Evolutionary conservation across 2,329 filamentous ascomycete genomes (phyloP).

Genomic region (Tolypocladium capitatum): DNA sequence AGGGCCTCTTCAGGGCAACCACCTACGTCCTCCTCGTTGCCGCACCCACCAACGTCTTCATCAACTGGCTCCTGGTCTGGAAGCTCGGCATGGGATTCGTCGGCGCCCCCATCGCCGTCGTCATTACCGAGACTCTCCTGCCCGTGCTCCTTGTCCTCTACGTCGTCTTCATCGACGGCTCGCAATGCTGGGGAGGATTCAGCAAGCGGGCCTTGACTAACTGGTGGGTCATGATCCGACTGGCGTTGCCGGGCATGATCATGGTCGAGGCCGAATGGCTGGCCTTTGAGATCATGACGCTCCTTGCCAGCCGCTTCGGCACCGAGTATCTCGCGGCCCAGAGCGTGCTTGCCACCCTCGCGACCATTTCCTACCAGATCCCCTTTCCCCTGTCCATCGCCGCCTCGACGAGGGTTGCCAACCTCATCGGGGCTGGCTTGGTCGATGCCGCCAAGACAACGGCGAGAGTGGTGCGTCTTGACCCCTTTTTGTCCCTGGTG

Average conservation of each 20-base stretch:
- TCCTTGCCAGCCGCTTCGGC: conserved; percentile 70
- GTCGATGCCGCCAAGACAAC: conserved; percentile 68
- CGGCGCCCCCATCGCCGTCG: conserved; percentile 70
- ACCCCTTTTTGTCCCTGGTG: background rate
- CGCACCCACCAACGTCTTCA: conserved; percentile 61
- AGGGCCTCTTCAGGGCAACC: conserved; percentile 67
- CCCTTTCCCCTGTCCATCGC: conserved; percentile 88
- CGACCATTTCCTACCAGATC: conserved; percentile 74
- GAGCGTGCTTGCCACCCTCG: conserved; percentile 67
- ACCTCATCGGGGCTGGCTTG: conserved; percentile 78
- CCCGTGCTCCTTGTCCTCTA: conserved; percentile 68
- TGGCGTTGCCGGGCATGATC: conserved; percentile 77
- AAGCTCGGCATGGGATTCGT: conserved; percentile 55
- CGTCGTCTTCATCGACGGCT: conserved; percentile 58
- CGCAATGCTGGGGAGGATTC: conserved; percentile 76
- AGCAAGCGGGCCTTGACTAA: conserved; percentile 56
- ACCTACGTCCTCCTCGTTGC: conserved; percentile 66
- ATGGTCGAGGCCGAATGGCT: conserved; percentile 94
- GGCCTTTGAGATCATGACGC: conserved; percentile 80
- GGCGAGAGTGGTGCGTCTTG: conserved; percentile 52
- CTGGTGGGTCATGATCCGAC: conserved; percentile 70
- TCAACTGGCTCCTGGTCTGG: conserved; percentile 75
- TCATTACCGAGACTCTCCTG: conserved; percentile 64
- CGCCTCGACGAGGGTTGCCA: conserved; percentile 76
- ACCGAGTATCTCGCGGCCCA: conserved; percentile 75